Percentiles rank a stretch among this genome's conserved stretches.
These are phyloP conservation scores for Pichia terricola DNA, from an alignment of 1,139 yeast species.

Conservation along the genomic window DNA sequence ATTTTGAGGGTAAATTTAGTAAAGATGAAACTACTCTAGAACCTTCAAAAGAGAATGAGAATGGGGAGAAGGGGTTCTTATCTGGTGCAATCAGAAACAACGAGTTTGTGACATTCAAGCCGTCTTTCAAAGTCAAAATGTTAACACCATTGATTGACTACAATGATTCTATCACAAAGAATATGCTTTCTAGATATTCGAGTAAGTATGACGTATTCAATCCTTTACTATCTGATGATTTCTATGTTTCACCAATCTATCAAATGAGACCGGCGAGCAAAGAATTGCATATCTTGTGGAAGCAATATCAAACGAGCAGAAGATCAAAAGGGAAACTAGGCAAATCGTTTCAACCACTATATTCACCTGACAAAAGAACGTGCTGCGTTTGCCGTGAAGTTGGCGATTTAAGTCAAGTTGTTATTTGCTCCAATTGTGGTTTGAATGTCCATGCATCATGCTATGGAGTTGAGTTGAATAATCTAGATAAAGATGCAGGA, in stretches of 20 bases:
- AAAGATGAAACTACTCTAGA: too few species aligned
- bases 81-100: constrained; percentile 1
- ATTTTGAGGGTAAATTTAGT: too few species aligned
- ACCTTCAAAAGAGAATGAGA: background rate
- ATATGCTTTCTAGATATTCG: constrained; percentile 16
- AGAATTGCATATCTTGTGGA: constrained; percentile 17
- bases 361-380: constrained; percentile 26
- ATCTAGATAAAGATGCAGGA: constrained; percentile 10
- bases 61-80: background rate
- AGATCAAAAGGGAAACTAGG: constrained; percentile 5
- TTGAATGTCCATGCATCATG: constrained; percentile 64
- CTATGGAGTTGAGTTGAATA: constrained; percentile 41
- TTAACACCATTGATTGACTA: constrained; percentile 4
- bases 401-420: constrained; percentile 29
- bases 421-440: constrained; percentile 63
- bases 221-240: constrained; percentile 13
- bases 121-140: constrained; percentile 7
- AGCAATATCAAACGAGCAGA: constrained; percentile 10
- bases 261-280: constrained; percentile 17
- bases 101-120: constrained; percentile 3
- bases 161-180: constrained; percentile 5
- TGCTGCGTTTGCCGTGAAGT: constrained; percentile 52
- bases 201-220: constrained; percentile 19
- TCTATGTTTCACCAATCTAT: constrained; percentile 11
- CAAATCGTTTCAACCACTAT: constrained; percentile 15